phyloP scores from a whole-genome alignment of 2,329 filamentous ascomycete genomes.

The Colletotrichum sublineola region DNA sequence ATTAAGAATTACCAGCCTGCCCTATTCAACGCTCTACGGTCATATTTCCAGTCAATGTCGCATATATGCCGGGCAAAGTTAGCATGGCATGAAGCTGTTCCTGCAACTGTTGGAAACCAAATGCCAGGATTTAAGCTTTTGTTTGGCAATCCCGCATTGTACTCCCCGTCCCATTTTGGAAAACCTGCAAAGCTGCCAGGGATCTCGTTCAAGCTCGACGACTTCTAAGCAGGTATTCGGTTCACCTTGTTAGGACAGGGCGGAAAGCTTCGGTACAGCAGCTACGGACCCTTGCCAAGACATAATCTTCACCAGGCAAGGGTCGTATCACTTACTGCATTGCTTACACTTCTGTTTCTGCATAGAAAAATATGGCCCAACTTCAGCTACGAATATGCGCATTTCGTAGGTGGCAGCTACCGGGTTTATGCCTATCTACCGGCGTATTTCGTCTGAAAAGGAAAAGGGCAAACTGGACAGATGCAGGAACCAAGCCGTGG shows the following conservation, averaged over 20 bases:
- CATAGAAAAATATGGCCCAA: background rate
- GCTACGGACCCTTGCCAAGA: slow-evolving; percentile 1
- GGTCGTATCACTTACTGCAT: slow-evolving; percentile 4
- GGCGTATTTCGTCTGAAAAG: slow-evolving; percentile 10
- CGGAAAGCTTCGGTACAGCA: background rate
- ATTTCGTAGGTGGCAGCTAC: slow-evolving; percentile 6
- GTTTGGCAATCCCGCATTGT: background rate
- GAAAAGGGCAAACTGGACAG: background rate
- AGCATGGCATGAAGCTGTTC: background rate
- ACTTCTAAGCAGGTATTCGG: background rate
- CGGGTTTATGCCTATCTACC: background rate
- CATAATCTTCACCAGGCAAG: background rate
- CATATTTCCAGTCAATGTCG: background rate
- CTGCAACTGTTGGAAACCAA: background rate
- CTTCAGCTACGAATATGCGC: background rate
- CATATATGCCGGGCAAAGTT: background rate
- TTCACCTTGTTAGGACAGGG: background rate
- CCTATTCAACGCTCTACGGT: background rate
- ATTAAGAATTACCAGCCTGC: no score
- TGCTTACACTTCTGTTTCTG: background rate
- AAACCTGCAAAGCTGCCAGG: slow-evolving; percentile 20
- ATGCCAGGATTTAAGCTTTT: background rate
- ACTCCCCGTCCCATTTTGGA: background rate
- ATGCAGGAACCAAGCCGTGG: slow-evolving; percentile 1
- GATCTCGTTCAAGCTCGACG: slow-evolving; percentile 11